Conservation (phyloP, 2,329 filamentous ascomycete species). For the Beauveria rudraprayagi region DNA sequence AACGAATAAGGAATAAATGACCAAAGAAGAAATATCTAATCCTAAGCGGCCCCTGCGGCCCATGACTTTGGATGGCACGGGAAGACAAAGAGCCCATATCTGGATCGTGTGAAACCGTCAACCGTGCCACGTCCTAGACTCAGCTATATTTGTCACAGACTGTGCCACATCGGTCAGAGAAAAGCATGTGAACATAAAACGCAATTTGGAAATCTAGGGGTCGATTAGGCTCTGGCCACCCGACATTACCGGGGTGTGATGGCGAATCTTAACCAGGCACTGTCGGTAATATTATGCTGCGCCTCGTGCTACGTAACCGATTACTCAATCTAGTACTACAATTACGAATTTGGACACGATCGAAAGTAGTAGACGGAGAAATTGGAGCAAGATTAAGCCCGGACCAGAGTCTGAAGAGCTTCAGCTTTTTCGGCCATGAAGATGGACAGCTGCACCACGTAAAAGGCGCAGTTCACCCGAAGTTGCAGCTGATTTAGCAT, state of each 20-base stretch:
- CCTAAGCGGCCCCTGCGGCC: background rate
- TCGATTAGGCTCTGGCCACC: background rate
- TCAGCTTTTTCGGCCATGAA: background rate
- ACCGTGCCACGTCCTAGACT: background rate
- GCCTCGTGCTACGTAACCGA: background rate
- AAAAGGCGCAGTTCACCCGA: background rate
- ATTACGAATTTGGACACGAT: background rate
- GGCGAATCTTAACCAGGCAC: background rate
- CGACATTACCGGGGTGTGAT: background rate
- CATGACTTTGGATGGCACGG: background rate
- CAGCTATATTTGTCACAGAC: constrained; percentile 1
- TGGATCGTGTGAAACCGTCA: constrained; percentile 2
- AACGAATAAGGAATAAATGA: background rate
- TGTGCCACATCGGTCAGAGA: background rate
- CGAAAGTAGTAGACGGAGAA: background rate
- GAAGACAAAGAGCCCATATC: background rate
- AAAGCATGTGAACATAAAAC: background rate
- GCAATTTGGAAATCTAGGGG: background rate
- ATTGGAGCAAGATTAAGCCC: background rate
- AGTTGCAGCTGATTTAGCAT: background rate
- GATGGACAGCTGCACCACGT: background rate
- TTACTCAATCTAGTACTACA: background rate
- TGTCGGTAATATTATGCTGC: background rate
- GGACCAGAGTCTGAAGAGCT: background rate
- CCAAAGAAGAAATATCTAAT: background rate